Evolutionary conservation across 306 rosid species (phyloP), one percentile per base, ranked within the genome.

Genomic region (Pterocarpus santalinus): DNA sequence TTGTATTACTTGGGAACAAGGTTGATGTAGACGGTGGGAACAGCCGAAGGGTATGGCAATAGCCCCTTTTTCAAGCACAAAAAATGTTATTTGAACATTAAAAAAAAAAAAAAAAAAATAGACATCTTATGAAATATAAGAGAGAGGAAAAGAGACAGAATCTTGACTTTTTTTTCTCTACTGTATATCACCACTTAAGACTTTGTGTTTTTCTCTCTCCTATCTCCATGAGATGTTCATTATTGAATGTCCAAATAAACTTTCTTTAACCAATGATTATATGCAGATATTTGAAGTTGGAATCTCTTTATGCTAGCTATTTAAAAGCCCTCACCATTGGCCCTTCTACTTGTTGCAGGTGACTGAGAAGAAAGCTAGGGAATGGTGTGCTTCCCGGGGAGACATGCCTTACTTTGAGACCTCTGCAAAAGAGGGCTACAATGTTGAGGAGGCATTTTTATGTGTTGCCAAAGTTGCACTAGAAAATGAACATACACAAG

Each of bases 391-490:
- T 76, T 69, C 91, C 0, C 84, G 89, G 70, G 97, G 97, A 36
- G 91, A 88, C 83, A 89, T 95, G 38, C 92, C 99, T n/a, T 93
- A 95, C 89, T 90, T 86, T 60, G 95, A 91, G 77, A 92, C 97
- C 15, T 95, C 99, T 2, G 99, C 97, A 2, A 95, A 93, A 85
- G 93, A 95, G 69, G 89, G 86, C 2, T 73, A 80, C 82, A 90
- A 90, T 63, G 86, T 95, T 33, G 94, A 93, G 2, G 97, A 90
- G 44, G 95, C 97, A 15, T 95, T 95, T 81, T 67, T 85, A 0
- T 85, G 90, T 44, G 91, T 85, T 33, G 99, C 99, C 34, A 83
- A 86, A 84, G 76, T 65, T 86, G 91, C 97, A 44, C 75, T 85
- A 43, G 72, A 78, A 85, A 93, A 85, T 84, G 97, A 95, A 71